Percentiles rank a stretch among this genome's conserved stretches.
These are phyloP conservation scores for Seminavis robusta DNA, from an alignment of 108 stramenopile genomes.

Conservation along the genomic window DNA sequence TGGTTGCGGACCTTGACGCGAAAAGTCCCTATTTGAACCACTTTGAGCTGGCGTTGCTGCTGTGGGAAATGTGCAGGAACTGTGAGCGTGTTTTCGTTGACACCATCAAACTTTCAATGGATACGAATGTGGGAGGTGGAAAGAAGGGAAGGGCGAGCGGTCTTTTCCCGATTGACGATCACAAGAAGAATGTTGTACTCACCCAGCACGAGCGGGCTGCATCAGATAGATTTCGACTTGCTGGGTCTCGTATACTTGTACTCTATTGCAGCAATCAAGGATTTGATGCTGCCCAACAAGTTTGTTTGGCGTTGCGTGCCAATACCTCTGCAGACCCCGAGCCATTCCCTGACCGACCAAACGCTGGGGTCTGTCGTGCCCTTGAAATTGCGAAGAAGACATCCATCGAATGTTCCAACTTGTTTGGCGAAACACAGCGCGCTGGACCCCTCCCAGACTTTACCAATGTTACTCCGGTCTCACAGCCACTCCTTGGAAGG, in stretches of 20 bases:
- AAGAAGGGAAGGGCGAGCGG: slow-evolving; percentile 6
- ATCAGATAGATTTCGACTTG: slow-evolving; percentile 63
- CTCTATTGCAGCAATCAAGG: slow-evolving; percentile 70
- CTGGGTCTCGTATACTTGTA: slow-evolving; percentile 58
- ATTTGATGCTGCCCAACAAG: slow-evolving; percentile 34
- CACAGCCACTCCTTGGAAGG: background rate
- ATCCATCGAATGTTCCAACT: slow-evolving; percentile 60
- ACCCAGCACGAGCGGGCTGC: slow-evolving; percentile 30
- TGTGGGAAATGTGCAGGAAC: slow-evolving; percentile 78
- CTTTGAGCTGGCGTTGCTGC: too few relatives aligned
- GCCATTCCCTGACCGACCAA: slow-evolving; percentile 43
- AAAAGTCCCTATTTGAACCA: too few relatives aligned
- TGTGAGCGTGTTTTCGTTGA: too few relatives aligned
- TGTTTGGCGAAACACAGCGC: slow-evolving; percentile 65
- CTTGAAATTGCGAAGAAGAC: slow-evolving; percentile 54
- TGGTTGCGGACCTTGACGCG: background rate
- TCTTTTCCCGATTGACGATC: slow-evolving; percentile 10
- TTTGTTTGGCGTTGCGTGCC: slow-evolving; percentile 26
- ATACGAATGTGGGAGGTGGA: slow-evolving; percentile 42
- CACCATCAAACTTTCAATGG: slow-evolving; percentile 73
- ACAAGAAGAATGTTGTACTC: too few relatives aligned
- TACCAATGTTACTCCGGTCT: slow-evolving; percentile 10
- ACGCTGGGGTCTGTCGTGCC: slow-evolving; percentile 35
- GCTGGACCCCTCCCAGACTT: slow-evolving; percentile 58
- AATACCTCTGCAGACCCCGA: slow-evolving; percentile 37